phyloP scores from a whole-genome alignment of 345 rosid species.

The Turnera subulata region DNA sequence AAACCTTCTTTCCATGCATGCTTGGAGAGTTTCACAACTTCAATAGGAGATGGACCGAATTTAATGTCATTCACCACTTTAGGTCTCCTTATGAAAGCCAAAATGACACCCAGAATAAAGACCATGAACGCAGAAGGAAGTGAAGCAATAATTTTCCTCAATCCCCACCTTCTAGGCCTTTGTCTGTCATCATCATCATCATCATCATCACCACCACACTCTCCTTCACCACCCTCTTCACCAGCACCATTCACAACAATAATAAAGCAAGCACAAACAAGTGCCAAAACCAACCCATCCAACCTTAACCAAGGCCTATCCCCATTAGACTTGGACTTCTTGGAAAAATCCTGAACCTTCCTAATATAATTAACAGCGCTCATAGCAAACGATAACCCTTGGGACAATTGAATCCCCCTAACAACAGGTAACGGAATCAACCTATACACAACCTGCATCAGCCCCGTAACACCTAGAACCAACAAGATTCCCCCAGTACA shows the following conservation, averaged over 20 bases:
- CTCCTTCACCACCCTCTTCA: conserved; percentile 31
- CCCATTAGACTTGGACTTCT: conserved; percentile 54
- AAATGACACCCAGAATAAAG: conserved; percentile 59
- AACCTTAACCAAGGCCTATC: conserved; percentile 65
- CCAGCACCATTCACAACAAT: conserved; percentile 61
- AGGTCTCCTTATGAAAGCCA: conserved; percentile 61
- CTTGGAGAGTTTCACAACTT: conserved; percentile 40
- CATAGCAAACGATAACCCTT: conserved; percentile 76
- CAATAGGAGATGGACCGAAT: conserved; percentile 59
- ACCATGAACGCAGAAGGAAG: conserved; percentile 74
- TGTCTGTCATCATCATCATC: conserved; percentile 22
- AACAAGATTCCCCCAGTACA: conserved; percentile 64
- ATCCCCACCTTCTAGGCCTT: conserved; percentile 25
- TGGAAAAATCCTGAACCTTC: conserved; percentile 55
- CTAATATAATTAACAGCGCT: conserved; percentile 66
- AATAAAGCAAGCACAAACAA: conserved; percentile 57
- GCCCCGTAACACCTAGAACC: conserved; percentile 59
- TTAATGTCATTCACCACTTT: conserved; percentile 35
- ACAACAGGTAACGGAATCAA: conserved; percentile 64
- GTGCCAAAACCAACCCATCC: conserved; percentile 73
- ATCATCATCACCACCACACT: neutral
- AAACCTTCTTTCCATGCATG: conserved; percentile 76
- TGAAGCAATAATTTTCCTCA: conserved; percentile 32
- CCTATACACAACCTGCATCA: conserved; percentile 68
- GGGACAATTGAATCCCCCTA: conserved; percentile 82